phyloP scores from a whole-genome alignment of 176 grass and related monocot genomes.

The Zea mays region DNA sequence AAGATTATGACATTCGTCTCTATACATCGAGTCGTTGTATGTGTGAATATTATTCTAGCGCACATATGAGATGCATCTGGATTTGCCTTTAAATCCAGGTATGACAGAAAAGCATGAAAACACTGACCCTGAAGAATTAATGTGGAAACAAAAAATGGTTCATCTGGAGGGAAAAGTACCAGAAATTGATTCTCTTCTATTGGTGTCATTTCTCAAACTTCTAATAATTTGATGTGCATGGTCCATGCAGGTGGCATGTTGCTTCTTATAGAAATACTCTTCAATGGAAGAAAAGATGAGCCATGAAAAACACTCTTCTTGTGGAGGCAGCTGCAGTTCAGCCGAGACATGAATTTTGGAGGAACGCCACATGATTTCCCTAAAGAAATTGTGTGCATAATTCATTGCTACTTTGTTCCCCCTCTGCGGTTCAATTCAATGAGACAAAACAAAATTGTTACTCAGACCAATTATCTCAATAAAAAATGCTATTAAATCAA shows the following conservation, averaged over 20 bases:
- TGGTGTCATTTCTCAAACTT: conserved; percentile 62
- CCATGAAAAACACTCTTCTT: conserved; percentile 86
- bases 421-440: conserved; percentile 58
- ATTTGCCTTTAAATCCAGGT: no score
- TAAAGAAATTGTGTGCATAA: conserved; percentile 80
- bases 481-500: conserved; percentile 21
- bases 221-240: conserved; percentile 92
- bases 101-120: conserved; percentile 24
- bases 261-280: conserved; percentile 98
- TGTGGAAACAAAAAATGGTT: conserved; percentile 21
- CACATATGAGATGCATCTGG: no score
- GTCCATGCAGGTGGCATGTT: conserved; percentile 84
- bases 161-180: conserved; percentile 43
- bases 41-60: no score
- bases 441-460: conserved; percentile 40
- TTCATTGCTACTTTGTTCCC: conserved; percentile 71
- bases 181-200: conserved; percentile 47
- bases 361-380: conserved; percentile 97
- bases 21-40: no score
- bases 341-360: conserved; percentile 84
- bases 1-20: no score
- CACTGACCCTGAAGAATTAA: conserved; percentile 6
- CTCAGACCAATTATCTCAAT: conserved; percentile 29
- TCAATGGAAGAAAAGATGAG: conserved; percentile 87
- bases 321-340: conserved; percentile 75